phyloP scores from a whole-genome alignment of 768 basidiomycete species.

The Lactarius vividus region DNA sequence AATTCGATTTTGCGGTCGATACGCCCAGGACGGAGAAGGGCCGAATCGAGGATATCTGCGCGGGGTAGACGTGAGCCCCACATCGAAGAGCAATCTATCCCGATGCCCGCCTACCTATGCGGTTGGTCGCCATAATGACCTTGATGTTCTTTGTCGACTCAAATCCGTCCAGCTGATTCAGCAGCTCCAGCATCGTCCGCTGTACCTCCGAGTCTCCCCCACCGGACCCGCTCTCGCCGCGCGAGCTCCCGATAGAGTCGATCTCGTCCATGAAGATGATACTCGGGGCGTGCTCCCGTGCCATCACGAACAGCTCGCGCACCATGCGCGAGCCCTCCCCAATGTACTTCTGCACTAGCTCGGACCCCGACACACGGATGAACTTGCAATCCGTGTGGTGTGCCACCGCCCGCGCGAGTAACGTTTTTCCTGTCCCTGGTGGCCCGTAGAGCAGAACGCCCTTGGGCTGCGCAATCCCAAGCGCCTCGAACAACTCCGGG shows the following conservation, averaged over 20 bases:
- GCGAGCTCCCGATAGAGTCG: slow-evolving; percentile 91
- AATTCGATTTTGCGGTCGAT: slow-evolving; percentile 99
- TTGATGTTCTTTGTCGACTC: slow-evolving; percentile 80
- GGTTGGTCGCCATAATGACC: slow-evolving; percentile 96
- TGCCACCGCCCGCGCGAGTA: slow-evolving; percentile 92
- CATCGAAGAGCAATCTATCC: background rate
- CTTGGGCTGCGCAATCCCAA: slow-evolving; percentile 96
- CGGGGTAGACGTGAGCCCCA: background rate
- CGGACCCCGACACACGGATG: slow-evolving; percentile 91
- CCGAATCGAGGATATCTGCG: slow-evolving; percentile 89
- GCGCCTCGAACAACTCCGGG: slow-evolving; percentile 88
- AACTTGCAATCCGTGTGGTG: slow-evolving; percentile 98
- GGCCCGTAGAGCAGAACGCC: slow-evolving; percentile 95
- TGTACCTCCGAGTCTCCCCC: slow-evolving; percentile 67
- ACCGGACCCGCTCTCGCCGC: slow-evolving; percentile 73
- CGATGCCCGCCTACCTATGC: slow-evolving; percentile 66
- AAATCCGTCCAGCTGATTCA: slow-evolving; percentile 68
- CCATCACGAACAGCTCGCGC: slow-evolving; percentile 97
- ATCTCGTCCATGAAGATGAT: slow-evolving; percentile 99
- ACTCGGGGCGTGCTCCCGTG: slow-evolving; percentile 92
- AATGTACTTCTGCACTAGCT: slow-evolving; percentile 97
- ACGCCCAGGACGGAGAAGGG: slow-evolving; percentile 88
- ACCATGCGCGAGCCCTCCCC: slow-evolving; percentile 98
- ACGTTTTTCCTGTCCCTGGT: slow-evolving; percentile 94
- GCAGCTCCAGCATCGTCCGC: slow-evolving; percentile 62